These are phyloP conservation scores for Colletotrichum sp. DNA, from an alignment of 2,329 filamentous ascomycete species.

Conservation along the genomic window DNA sequence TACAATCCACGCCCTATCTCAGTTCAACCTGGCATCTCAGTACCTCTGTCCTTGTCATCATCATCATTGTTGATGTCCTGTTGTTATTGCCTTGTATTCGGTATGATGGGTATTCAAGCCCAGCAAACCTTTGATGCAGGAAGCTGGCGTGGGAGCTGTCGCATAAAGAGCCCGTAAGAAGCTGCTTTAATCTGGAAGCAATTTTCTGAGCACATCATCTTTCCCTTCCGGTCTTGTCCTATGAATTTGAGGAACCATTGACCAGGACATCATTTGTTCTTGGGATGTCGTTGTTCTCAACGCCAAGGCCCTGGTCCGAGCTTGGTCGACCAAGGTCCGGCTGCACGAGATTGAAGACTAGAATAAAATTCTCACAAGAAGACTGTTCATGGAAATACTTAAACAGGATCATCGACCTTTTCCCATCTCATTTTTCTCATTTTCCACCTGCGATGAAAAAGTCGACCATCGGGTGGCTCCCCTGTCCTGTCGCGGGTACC, in stretches of 20 bases:
- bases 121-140: too few species aligned
- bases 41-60: too few species aligned
- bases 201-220: too few species aligned
- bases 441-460: not conserved
- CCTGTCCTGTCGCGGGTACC: not conserved
- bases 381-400: not conserved
- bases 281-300: not conserved
- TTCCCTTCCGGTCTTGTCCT: not conserved
- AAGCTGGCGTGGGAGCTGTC: too few species aligned
- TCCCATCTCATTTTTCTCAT: not conserved
- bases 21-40: too few species aligned
- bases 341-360: rapidly evolving
- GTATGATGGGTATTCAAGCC: too few species aligned
- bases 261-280: not conserved
- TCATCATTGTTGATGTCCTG: too few species aligned
- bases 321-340: not conserved
- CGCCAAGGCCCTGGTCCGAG: not conserved
- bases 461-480: not conserved
- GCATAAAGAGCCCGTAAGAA: too few species aligned
- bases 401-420: not conserved
- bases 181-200: too few species aligned
- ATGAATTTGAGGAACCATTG: not conserved
- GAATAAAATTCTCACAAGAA: rapidly evolving
- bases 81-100: too few species aligned
- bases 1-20: too few species aligned